A percentile compares a stretch with the other conserved stretches of the same genome.
Conservation (phyloP, 306 rosid species). For the Gynostemma pentaphyllum region DNA sequence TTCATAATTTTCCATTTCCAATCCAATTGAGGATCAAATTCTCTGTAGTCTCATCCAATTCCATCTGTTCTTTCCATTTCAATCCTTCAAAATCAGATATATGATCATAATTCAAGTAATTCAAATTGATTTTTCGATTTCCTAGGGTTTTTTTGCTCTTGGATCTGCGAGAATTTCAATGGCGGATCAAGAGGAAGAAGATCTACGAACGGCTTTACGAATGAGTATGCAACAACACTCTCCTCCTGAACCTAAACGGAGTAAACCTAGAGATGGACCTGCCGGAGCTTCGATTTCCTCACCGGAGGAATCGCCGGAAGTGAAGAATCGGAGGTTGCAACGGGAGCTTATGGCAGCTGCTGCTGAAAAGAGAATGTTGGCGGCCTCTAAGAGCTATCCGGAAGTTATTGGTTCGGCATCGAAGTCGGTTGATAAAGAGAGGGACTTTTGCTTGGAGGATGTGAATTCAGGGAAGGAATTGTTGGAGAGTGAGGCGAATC, state of each 20-base stretch:
- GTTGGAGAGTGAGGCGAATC: conserved; percentile 45
- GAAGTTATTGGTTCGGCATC: not conserved
- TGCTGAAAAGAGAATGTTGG: conserved; percentile 75
- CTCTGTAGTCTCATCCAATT: conserved; percentile 7
- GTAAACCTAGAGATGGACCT: conserved; percentile 56
- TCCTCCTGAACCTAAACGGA: conserved; percentile 84
- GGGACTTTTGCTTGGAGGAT: conserved; percentile 20
- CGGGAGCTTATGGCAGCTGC: conserved; percentile 94
- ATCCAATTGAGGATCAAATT: not conserved
- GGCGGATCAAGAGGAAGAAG: conserved; percentile 95
- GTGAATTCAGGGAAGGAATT: conserved; percentile 47
- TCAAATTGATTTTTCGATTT: conserved; percentile 29
- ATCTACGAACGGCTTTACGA: conserved; percentile 67
- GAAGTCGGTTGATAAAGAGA: conserved; percentile 28
- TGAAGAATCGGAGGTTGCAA: conserved; percentile 50
- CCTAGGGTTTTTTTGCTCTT: conserved; percentile 17
- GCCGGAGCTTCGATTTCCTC: conserved; percentile 31
- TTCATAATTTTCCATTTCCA: not conserved
- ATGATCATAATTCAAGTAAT: not conserved
- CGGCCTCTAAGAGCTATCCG: conserved; percentile 15
- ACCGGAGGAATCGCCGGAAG: conserved; percentile 51
- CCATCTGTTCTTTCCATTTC: not conserved
- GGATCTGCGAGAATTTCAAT: conserved; percentile 36
- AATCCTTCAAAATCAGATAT: not conserved
- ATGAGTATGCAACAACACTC: conserved; percentile 92